Evolutionary conservation across 176 grass and related monocot genomes (phyloP), one percentile per base, ranked within the genome.

Genomic region (Eleusine indica): DNA sequence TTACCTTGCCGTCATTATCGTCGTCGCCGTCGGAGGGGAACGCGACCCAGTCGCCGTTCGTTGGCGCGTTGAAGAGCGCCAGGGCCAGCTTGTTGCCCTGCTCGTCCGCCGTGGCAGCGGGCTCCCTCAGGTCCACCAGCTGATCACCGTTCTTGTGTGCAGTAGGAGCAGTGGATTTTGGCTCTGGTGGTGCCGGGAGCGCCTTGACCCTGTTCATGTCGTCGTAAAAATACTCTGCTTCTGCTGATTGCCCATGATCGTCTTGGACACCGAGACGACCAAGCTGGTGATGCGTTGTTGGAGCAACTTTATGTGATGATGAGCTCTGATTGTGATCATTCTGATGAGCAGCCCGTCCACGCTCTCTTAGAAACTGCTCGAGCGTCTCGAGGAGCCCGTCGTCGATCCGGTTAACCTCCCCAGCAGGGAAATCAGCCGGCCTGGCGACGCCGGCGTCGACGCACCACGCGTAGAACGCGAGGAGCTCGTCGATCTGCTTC

Each of bases 51-150:
- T 53, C 54, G 60, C 84, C 81, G 47, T 79, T 73, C 3, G 39
- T 5, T 0, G 74, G 52, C 7, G 71, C 95, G 0, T 89, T 89
- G 87, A 95, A 95, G 81, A 98, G 92, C 48, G 91, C 91, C 5
- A 98, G 83, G 3, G 92, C 91, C 5, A 98, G 82, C 79, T 86
- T 93, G 76, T 98, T 93, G 3, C 38, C 91, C 61, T 93, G 88
- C 10, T 90, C 87, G 41, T 88, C 95, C 0, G 87, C 79, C 0
- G 76, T 83, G 4, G 73, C 53, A 4, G 49, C 83, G 12, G 79
- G 40, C 0, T 95, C 89, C 73, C 95, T 84, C 0, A 97, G 86
- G 85, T 97, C 84, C 6, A 97, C 88, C 72, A 97, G 74, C 6
- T 91, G 81, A 4, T 60, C 28, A 3, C 7, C 7, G 7, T 47